A percentile compares a stretch with the other conserved stretches of the same genome.
Conservation (phyloP, 768 basidiomycete genomes). For the Trichaptum fuscoviolaceum region DNA sequence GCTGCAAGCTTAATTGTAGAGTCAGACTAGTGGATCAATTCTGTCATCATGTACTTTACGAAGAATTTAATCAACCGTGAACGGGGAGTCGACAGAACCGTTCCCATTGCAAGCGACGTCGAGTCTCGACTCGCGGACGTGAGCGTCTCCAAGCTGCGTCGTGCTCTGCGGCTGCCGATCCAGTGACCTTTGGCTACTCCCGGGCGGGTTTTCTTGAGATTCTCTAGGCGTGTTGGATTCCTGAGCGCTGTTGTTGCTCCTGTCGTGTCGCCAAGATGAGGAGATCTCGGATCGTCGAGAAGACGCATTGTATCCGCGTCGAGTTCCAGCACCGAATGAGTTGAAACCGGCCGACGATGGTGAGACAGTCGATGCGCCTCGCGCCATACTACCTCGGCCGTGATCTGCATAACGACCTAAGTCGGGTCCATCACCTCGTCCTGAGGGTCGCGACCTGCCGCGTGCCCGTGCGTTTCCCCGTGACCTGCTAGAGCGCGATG, state of each 20-base stretch:
- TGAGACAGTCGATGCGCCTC: neutral
- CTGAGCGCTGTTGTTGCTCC: neutral
- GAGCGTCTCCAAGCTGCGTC: neutral
- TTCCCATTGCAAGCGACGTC: neutral
- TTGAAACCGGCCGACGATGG: neutral
- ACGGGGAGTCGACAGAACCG: neutral
- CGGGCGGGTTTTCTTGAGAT: neutral
- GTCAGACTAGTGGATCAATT: conserved; percentile 1
- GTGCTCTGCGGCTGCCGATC: neutral
- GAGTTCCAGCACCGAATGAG: neutral
- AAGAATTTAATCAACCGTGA: neutral
- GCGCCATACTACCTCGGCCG: neutral
- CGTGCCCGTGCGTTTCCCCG: neutral
- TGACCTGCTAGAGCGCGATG: neutral
- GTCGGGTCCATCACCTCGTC: neutral
- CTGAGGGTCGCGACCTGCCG: neutral
- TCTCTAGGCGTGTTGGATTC: neutral
- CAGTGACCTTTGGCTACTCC: neutral
- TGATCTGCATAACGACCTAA: neutral
- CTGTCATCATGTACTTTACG: neutral
- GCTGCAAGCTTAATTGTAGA: neutral
- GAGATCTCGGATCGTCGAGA: neutral
- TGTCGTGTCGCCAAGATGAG: neutral
- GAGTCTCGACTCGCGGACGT: neutral
- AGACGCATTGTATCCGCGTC: neutral